These are phyloP conservation scores for Pichia occidentalis DNA, from an alignment of 805 yeast species.

Conservation along the genomic window DNA sequence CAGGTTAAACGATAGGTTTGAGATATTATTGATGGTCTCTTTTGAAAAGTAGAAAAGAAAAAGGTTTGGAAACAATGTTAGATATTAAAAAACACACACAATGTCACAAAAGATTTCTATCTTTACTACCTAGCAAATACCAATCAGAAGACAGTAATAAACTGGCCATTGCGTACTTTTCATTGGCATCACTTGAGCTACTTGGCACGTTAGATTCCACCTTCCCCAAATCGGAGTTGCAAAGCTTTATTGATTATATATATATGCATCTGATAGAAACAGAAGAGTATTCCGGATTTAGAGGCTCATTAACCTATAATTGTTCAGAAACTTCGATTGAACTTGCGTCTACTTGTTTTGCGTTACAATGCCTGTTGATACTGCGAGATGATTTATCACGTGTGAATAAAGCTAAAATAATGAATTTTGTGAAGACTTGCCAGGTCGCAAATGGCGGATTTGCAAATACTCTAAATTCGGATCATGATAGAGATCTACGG, in stretches of 20 bases:
- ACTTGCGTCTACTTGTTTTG: constrained; percentile 72
- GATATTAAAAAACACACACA: constrained; percentile 22
- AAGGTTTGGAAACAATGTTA: too few species aligned
- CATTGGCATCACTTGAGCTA: constrained; percentile 54
- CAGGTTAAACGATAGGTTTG: neutral
- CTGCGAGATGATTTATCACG: constrained; percentile 38
- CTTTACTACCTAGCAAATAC: constrained; percentile 38
- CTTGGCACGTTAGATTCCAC: constrained; percentile 27
- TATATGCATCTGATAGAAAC: constrained; percentile 39
- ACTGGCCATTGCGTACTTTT: constrained; percentile 64
- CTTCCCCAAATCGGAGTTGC: constrained; percentile 25
- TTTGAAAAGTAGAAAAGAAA: too few species aligned
- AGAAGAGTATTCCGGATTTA: constrained; percentile 39
- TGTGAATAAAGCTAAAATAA: constrained; percentile 38
- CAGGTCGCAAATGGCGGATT: constrained; percentile 62
- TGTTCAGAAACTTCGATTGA: constrained; percentile 51
- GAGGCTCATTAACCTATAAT: constrained; percentile 49
- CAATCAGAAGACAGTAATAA: constrained; percentile 65
- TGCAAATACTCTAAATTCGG: constrained; percentile 33
- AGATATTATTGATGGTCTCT: too few species aligned
- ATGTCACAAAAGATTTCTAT: constrained; percentile 28
- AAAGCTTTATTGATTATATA: constrained; percentile 36
- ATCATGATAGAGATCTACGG: constrained; percentile 59
- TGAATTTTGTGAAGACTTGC: constrained; percentile 50
- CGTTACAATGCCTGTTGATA: constrained; percentile 49